Percentiles rank a stretch among this genome's conserved stretches.
These are phyloP conservation scores for Handroanthus guayacan DNA, from an alignment of 257 asterid species.

Conservation along the genomic window DNA sequence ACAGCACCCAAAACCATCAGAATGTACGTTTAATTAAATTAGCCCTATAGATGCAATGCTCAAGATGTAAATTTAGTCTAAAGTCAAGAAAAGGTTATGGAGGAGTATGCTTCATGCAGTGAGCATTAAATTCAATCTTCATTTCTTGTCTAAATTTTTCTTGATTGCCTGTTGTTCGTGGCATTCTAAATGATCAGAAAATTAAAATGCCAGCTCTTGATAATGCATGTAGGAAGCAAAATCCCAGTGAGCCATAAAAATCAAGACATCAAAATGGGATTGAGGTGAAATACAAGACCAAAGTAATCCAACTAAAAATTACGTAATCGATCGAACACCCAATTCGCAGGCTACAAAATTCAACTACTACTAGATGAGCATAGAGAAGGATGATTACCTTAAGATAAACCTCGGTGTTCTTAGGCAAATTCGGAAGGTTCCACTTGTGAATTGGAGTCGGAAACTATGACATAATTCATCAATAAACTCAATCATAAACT, in stretches of 20 bases:
- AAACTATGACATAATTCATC: constrained; percentile 48
- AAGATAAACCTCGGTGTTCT: constrained; percentile 80
- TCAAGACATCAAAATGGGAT: not conserved
- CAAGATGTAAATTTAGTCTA: not conserved
- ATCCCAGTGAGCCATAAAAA: not conserved
- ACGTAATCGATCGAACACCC: constrained; percentile 8
- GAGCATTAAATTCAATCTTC: not conserved
- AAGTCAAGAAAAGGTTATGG: not conserved
- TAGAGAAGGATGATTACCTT: constrained; percentile 59
- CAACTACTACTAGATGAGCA: not conserved
- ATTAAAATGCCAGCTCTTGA: not conserved
- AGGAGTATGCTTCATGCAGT: not conserved
- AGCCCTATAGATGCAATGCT: too few species aligned
- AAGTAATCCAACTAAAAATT: not conserved
- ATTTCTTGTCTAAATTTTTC: not conserved
- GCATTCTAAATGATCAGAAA: not conserved
- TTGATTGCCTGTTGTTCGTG: not conserved
- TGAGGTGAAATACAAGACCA: not conserved
- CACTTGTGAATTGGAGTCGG: constrained; percentile 97
- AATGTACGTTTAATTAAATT: not conserved
- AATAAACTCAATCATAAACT: constrained; percentile 6
- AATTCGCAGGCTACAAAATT: constrained; percentile 11
- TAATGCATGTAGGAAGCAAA: constrained; percentile 1
- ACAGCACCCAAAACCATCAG: not conserved
- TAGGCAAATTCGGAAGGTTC: constrained; percentile 94